Conservation (phyloP, 1,139 yeast genomes). For the Taiozyma sp. region DNA sequence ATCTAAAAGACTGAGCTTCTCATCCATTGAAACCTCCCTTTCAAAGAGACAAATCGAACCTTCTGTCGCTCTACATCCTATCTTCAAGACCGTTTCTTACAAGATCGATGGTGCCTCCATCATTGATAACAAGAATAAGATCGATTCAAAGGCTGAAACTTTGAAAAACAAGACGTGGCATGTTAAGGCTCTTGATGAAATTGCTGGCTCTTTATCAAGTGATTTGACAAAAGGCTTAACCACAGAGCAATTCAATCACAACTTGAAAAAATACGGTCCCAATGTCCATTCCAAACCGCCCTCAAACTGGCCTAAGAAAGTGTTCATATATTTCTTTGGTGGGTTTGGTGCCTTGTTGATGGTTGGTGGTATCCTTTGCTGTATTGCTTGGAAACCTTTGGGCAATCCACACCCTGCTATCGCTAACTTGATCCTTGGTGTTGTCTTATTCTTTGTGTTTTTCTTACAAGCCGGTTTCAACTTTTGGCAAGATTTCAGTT, state of each 20-base stretch:
- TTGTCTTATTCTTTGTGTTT: conserved; percentile 40
- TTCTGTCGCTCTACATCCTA: conserved; percentile 31
- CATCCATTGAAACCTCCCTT: not conserved
- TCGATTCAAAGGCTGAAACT: conserved; percentile 10
- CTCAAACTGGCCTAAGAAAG: conserved; percentile 29
- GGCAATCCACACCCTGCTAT: conserved; percentile 43
- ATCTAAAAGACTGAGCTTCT: not conserved
- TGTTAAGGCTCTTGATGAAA: conserved; percentile 7
- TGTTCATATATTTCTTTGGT: conserved; percentile 42
- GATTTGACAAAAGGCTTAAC: conserved; percentile 12
- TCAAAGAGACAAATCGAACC: conserved; percentile 21
- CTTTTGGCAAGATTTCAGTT: conserved; percentile 46
- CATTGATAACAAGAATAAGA: not conserved
- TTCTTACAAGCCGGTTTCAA: conserved; percentile 45
- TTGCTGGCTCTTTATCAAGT: conserved; percentile 12
- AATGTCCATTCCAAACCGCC: conserved; percentile 39
- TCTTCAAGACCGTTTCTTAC: conserved; percentile 36
- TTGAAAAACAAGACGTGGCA: conserved; percentile 19
- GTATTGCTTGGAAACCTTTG: conserved; percentile 46
- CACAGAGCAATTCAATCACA: conserved; percentile 2
- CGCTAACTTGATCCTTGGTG: conserved; percentile 43
- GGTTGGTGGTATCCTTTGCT: conserved; percentile 42
- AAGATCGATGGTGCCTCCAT: conserved; percentile 23
- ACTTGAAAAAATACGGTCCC: conserved; percentile 29
- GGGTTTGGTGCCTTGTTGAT: conserved; percentile 46